phyloP scores from a whole-genome alignment of 371 early-diverging fungal species.

The Lichtheimia hyalospora region DNA sequence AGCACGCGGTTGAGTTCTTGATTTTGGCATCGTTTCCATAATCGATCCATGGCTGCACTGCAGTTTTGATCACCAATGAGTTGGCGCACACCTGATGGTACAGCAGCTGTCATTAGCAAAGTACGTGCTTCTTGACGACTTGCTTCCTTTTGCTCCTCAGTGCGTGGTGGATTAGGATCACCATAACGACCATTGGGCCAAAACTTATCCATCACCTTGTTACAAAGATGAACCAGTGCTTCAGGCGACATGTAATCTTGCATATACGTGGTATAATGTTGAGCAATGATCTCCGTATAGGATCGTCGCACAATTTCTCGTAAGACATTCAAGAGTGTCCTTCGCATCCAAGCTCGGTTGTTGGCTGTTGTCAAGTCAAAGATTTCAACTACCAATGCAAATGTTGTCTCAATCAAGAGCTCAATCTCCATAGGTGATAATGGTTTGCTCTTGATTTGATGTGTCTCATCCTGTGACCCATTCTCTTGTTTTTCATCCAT shows the following conservation, averaged over 20 bases:
- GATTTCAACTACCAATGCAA: slow-evolving; percentile 44
- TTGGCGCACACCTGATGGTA: slow-evolving; percentile 43
- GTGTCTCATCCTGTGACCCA: background rate
- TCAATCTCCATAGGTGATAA: slow-evolving; percentile 44
- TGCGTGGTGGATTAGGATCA: slow-evolving; percentile 13
- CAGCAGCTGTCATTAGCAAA: slow-evolving; percentile 30
- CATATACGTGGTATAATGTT: slow-evolving; percentile 40
- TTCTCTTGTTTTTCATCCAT: background rate
- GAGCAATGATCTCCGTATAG: slow-evolving; percentile 41
- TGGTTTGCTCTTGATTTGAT: slow-evolving; percentile 11
- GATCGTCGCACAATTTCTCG: slow-evolving; percentile 49
- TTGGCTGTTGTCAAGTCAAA: slow-evolving; percentile 48
- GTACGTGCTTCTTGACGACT: slow-evolving; percentile 27
- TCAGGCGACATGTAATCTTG: slow-evolving; percentile 35
- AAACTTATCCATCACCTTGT: slow-evolving; percentile 25
- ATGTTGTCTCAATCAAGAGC: slow-evolving; percentile 48
- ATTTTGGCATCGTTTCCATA: slow-evolving; percentile 44
- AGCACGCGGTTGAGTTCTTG: slow-evolving; percentile 40
- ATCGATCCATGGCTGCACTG: slow-evolving; percentile 46
- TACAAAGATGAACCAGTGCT: slow-evolving; percentile 27
- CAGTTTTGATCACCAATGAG: slow-evolving; percentile 51
- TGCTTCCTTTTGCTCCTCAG: slow-evolving; percentile 32
- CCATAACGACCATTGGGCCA: slow-evolving; percentile 40
- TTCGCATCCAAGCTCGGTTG: slow-evolving; percentile 48
- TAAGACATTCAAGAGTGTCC: slow-evolving; percentile 40